Percentiles rank a stretch among this genome's conserved stretches.
Evolutionary conservation across 306 rosid species (phyloP).

Genomic region (Cucumis melo): DNA sequence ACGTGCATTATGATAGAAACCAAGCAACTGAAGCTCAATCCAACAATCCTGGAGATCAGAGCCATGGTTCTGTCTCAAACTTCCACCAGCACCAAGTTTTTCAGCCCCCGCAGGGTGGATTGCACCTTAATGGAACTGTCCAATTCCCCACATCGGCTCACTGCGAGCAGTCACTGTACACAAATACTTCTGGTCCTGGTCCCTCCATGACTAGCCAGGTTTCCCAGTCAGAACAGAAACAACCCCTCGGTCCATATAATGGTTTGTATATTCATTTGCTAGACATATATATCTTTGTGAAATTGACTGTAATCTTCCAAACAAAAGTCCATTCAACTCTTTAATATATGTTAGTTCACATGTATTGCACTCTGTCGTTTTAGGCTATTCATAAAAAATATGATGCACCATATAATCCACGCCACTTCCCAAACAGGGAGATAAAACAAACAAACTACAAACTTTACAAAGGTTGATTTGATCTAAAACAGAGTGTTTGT

Average conservation of each 20-base stretch:
- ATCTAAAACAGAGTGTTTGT: neutral
- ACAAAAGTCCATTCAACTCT: neutral
- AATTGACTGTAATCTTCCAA: neutral
- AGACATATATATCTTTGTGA: conserved; percentile 2
- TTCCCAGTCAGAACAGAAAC: neutral
- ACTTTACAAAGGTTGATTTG: no score
- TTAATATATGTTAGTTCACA: neutral
- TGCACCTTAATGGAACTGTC: neutral
- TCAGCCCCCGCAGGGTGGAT: conserved; percentile 44
- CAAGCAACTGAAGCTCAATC: conserved; percentile 27
- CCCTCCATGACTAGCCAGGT: no score
- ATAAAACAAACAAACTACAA: neutral
- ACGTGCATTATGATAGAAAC: conserved; percentile 48
- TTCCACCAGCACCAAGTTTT: conserved; percentile 45
- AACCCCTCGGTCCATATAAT: conserved; percentile 28
- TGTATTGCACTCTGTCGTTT: neutral
- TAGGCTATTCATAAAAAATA: neutral
- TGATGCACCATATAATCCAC: neutral
- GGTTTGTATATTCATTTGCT: conserved; percentile 32
- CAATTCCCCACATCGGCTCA: no score
- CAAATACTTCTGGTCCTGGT: no score
- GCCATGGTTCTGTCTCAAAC: conserved; percentile 29
- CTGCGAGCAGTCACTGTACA: no score
- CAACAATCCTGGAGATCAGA: conserved; percentile 30
- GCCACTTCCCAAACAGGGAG: neutral